A percentile compares a stretch with the other conserved stretches of the same genome.
These are phyloP conservation scores for Triticum dicoccoides DNA, from an alignment of 176 grass and related monocot species.

Conservation along the genomic window DNA sequence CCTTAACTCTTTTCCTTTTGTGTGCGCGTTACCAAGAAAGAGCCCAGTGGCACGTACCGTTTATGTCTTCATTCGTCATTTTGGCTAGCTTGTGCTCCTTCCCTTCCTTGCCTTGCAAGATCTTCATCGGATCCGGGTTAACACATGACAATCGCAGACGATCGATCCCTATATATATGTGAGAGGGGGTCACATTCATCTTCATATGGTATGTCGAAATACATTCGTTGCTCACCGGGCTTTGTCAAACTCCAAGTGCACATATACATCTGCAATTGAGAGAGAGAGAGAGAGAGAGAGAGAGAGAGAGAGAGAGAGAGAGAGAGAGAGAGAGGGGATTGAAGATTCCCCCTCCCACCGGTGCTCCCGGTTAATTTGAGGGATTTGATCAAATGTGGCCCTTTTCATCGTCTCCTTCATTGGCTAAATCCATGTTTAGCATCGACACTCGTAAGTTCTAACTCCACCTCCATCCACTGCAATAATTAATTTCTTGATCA, in stretches of 20 bases:
- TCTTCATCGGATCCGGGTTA: neutral
- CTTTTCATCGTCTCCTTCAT: neutral
- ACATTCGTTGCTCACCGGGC: neutral
- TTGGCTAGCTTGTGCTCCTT: neutral
- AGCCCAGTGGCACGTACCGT: neutral
- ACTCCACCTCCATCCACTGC: neutral
- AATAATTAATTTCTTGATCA: neutral
- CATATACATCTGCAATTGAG: neutral
- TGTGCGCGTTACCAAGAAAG: neutral
- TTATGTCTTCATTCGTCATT: neutral
- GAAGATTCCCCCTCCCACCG: no score
- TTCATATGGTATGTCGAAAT: neutral
- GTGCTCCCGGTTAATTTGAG: neutral
- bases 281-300: no score
- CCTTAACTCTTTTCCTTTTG: neutral
- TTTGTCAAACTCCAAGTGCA: neutral
- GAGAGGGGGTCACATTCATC: neutral
- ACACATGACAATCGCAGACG: neutral
- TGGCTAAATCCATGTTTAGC: constrained; percentile 23
- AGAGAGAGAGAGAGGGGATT: no score
- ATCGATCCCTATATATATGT: neutral
- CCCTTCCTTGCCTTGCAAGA: constrained; percentile 6
- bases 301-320: no score
- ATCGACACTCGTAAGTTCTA: constrained; percentile 31
- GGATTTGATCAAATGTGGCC: neutral